Evolutionary conservation across 331 rosid genomes (phyloP).

Genomic region (Ulmus americana): DNA sequence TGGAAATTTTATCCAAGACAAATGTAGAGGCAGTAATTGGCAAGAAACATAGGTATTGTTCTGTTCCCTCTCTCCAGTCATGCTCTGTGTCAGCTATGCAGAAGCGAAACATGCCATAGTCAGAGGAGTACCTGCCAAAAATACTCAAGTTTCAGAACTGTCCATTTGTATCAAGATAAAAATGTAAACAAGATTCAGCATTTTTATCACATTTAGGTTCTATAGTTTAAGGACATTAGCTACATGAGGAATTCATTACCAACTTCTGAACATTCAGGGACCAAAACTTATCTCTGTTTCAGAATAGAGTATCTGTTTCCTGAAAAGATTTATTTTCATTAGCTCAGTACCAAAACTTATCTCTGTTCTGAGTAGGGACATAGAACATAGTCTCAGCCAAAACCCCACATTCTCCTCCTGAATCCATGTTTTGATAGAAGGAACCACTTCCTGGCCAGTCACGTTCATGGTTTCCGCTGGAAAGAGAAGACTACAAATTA

Average conservation of each 20-base stretch:
- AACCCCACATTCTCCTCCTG: constrained; percentile 96
- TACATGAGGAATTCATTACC: no score
- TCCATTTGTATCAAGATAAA: no score
- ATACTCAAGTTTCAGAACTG: constrained; percentile 7
- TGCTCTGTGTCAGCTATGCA: constrained; percentile 83
- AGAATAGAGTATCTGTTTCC: no score
- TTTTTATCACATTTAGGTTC: no score
- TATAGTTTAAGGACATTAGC: no score
- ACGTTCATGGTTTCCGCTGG: constrained; percentile 93
- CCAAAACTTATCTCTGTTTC: no score
- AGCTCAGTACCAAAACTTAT: constrained; percentile 58
- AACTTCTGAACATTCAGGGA: no score
- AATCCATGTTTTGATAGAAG: constrained; percentile 64
- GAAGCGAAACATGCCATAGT: constrained; percentile 88
- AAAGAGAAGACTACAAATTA: constrained; percentile 13
- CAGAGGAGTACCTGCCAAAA: constrained; percentile 59
- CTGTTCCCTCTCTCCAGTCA: constrained; percentile 88
- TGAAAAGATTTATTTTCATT: no score
- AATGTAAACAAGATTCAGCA: no score
- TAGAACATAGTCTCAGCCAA: constrained; percentile 82
- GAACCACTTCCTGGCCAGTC: constrained; percentile 93
- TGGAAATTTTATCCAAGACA: no score
- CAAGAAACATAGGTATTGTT: constrained; percentile 37
- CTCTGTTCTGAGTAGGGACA: constrained; percentile 77
- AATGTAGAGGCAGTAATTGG: no score